phyloP scores from a whole-genome alignment of 2,329 filamentous ascomycete species.

The Capronia americana region DNA sequence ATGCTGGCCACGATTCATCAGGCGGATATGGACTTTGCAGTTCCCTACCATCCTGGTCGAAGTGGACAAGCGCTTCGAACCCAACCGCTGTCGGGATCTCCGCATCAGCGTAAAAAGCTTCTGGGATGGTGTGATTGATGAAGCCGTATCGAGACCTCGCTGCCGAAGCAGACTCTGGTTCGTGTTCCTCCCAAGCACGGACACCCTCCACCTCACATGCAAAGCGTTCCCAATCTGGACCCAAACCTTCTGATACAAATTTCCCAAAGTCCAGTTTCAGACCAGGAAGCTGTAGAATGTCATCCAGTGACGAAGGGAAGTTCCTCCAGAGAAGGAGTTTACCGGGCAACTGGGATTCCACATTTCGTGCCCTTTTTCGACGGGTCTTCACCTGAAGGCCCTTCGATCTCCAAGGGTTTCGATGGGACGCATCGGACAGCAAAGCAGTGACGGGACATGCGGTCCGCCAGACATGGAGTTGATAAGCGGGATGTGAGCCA shows the following conservation, averaged over 20 bases:
- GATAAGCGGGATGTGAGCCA: constrained; percentile 27
- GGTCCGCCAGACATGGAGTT: constrained; percentile 26
- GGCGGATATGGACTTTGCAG: constrained; percentile 28
- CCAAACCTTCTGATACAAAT: constrained; percentile 21
- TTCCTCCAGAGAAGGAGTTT: constrained; percentile 27
- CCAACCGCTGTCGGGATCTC: neutral
- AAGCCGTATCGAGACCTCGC: constrained; percentile 28
- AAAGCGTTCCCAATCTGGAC: constrained; percentile 31
- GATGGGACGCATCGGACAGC: constrained; percentile 16
- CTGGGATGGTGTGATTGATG: constrained; percentile 37
- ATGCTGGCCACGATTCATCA: constrained; percentile 29
- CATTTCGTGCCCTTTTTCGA: constrained; percentile 6
- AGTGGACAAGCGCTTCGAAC: constrained; percentile 25
- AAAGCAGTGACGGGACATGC: constrained; percentile 26
- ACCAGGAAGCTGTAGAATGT: constrained; percentile 25
- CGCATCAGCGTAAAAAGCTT: constrained; percentile 20
- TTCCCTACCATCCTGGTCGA: constrained; percentile 23
- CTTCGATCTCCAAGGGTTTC: constrained; percentile 14
- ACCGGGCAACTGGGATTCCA: constrained; percentile 1
- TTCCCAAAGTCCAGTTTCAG: constrained; percentile 18
- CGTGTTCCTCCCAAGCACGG: constrained; percentile 54
- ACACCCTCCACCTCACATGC: constrained; percentile 55
- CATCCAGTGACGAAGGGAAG: constrained; percentile 30
- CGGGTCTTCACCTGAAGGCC: neutral
- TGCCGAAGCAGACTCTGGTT: constrained; percentile 10